phyloP scores from a whole-genome alignment of 768 basidiomycete genomes.

The Epithele typhae region DNA sequence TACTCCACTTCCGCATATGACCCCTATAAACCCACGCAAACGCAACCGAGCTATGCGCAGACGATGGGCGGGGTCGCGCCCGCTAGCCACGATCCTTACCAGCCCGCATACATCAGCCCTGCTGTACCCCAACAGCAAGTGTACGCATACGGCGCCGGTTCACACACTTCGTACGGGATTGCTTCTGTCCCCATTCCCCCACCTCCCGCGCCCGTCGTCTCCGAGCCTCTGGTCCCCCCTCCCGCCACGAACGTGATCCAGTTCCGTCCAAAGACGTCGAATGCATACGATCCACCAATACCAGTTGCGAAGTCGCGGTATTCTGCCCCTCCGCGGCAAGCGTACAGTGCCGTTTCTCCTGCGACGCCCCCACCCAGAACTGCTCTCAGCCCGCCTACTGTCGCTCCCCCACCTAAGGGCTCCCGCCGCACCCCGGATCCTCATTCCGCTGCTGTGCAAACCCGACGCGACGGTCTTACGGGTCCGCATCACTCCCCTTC shows the following conservation, averaged over 20 bases:
- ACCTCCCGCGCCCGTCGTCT: constrained; percentile 12
- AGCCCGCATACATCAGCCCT: constrained; percentile 5
- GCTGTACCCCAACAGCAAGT: neutral
- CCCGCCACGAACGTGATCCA: constrained; percentile 39
- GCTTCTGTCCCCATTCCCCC: constrained; percentile 11
- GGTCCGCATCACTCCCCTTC: too few species aligned
- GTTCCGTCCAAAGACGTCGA: constrained; percentile 60
- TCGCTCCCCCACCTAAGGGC: constrained; percentile 15
- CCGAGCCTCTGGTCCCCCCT: constrained; percentile 21
- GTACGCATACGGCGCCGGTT: neutral
- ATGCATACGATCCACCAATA: constrained; percentile 78
- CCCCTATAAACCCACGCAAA: constrained; percentile 21
- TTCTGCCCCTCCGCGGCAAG: constrained; percentile 12
- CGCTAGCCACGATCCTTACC: constrained; percentile 15
- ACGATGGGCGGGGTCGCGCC: constrained; percentile 12
- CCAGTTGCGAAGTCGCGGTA: constrained; percentile 43
- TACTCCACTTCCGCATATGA: constrained; percentile 23
- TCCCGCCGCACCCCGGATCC: constrained; percentile 3
- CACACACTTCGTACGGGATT: constrained; percentile 2
- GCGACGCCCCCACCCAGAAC: constrained; percentile 7
- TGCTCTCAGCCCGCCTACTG: neutral
- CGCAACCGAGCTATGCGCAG: constrained; percentile 19
- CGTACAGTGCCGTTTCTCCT: constrained; percentile 6
- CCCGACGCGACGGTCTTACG: constrained; percentile 2
- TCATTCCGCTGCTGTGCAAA: neutral